Evolutionary conservation across 1,284 basidiomycete species (phyloP), one percentile per base, ranked within the genome.

Genomic region (Butyriboletus regius): DNA sequence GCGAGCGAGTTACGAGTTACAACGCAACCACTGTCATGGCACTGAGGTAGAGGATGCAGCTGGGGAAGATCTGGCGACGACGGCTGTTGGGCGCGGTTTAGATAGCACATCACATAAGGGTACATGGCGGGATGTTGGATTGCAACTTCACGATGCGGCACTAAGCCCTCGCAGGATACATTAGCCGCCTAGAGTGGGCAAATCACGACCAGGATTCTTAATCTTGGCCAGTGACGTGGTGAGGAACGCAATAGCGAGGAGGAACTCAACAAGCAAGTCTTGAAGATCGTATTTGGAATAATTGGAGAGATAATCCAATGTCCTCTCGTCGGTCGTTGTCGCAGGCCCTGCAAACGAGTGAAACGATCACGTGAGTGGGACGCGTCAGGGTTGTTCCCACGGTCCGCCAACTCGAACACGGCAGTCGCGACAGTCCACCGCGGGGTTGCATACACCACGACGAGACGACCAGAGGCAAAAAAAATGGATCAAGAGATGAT

Each of bases 311-410:
- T 10, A 17, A 10, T 17, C n/a, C 3, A 28, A 28, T 7, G 3
- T n/a, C 15, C n/a, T 12, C 15, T 34, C 33, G n/a, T 34, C 33
- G 33, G 22, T 22, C 22, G 22, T 22, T 6, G 33, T 34, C n/a
- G 33, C 34, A 35, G 32, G 13, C 32, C n/a, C 15, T 9, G 18
- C 5, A 22, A 22, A 22, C 20, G 20, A 22, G 3, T 22, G 22
- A 13, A 22, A 9, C n/a, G 48, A 33, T 62, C 61, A 63, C 66
- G 61, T 63, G 61, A 51, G 37, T 22, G 3, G 7, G 48, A 67
- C 61, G 64, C 64, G 61, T 67, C 60, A 26, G 22, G 1, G 1
- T 24, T 24, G 8, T 58, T 63, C 66, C 39, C 66, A 67, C 61
- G 58, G 33, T n/a, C 40, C 0, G 29, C 7, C 28, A 35, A 48